Evolutionary conservation across 768 basidiomycete genomes (phyloP).

Genomic region (Xerocomellus dryophilus): DNA sequence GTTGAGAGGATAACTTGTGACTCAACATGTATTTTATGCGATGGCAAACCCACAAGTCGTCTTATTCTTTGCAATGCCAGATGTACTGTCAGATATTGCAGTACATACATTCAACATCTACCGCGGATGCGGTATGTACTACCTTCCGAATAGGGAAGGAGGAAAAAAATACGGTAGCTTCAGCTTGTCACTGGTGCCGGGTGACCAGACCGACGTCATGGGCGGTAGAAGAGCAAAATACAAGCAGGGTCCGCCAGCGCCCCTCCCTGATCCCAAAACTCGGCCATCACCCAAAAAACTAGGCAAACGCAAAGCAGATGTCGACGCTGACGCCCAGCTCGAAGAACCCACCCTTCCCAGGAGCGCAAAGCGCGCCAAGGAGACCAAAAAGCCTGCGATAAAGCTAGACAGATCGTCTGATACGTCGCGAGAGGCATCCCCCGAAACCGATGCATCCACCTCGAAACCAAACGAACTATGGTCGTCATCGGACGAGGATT

Average conservation of each 20-base stretch:
- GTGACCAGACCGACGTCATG: conserved; percentile 43
- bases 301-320: conserved; percentile 71
- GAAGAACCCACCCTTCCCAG: conserved; percentile 29
- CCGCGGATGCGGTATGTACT: too few species aligned
- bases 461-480: conserved; percentile 21
- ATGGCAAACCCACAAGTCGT: not conserved
- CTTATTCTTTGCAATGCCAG: not conserved
- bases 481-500: conserved; percentile 43
- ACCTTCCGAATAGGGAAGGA: conserved; percentile 25
- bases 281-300: conserved; percentile 50
- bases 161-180: conserved; percentile 17
- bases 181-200: not conserved
- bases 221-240: conserved; percentile 84
- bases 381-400: conserved; percentile 23
- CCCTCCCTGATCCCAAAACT: conserved; percentile 42
- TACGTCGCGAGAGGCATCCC: conserved; percentile 47
- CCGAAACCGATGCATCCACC: conserved; percentile 24
- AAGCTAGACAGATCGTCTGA: conserved; percentile 24
- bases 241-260: conserved; percentile 72
- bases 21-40: not conserved
- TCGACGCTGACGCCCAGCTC: conserved; percentile 31
- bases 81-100: not conserved
- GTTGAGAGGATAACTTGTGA: conserved; percentile 39
- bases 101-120: too few species aligned
- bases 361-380: conserved; percentile 38